Conservation (phyloP, 768 basidiomycete species). For the Leccinum imitatum region DNA sequence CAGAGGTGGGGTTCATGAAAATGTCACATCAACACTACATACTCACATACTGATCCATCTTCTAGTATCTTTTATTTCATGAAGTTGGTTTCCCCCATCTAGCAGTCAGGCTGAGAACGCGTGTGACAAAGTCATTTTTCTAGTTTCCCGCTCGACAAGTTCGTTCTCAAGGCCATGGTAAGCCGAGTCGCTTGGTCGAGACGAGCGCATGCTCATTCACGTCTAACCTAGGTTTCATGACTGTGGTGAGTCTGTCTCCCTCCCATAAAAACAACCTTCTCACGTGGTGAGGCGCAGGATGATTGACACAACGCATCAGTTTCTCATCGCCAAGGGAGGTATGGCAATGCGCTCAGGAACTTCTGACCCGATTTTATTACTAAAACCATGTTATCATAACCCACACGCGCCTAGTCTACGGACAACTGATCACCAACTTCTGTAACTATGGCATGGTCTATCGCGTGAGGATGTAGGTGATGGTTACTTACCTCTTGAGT, state of each 20-base stretch:
- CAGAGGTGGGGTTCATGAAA: conserved; percentile 18
- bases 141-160: conserved; percentile 10
- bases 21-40: neutral
- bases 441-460: conserved; percentile 10
- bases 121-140: neutral
- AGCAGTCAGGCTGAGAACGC: neutral
- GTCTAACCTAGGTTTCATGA: conserved; percentile 13
- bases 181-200: neutral
- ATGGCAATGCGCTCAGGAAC: too few relatives aligned
- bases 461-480: conserved; percentile 13
- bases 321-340: conserved; percentile 19
- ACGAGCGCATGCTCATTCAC: neutral
- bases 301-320: conserved; percentile 13
- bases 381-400: conserved; percentile 4
- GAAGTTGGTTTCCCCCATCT: conserved; percentile 10
- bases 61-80: conserved; percentile 20
- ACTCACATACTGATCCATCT: neutral
- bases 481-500: neutral
- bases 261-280: neutral
- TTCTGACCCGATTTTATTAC: neutral
- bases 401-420: conserved; percentile 9
- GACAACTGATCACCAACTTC: conserved; percentile 14
- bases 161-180: conserved; percentile 13
- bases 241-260: conserved; percentile 8
- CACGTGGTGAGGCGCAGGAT: conserved; percentile 11